Conservation (phyloP, 192 early-diverging fungal species). For the Rhizophagus clarus region DNA sequence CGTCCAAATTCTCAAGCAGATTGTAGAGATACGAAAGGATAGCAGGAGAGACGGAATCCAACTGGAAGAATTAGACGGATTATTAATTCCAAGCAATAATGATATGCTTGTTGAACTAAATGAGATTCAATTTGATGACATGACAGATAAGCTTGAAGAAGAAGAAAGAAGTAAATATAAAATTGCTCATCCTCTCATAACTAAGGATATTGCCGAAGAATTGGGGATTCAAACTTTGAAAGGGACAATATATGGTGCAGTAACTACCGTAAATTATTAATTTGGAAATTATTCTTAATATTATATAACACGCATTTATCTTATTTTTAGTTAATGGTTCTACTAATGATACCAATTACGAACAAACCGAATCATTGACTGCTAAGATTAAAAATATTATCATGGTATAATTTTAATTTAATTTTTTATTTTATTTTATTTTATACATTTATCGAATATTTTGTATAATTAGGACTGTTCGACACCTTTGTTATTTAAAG, state of each 20-base stretch:
- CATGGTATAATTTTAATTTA: neutral
- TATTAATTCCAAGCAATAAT: neutral
- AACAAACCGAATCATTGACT: neutral
- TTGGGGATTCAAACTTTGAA: neutral
- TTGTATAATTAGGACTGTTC: neutral
- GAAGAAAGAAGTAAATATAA: neutral
- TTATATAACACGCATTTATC: too few species aligned
- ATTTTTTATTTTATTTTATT: neutral
- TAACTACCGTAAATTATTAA: neutral
- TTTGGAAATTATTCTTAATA: neutral
- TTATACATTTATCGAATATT: neutral
- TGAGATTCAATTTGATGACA: conserved; percentile 10
- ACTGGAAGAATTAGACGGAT: neutral
- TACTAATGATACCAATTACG: neutral
- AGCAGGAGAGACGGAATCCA: neutral
- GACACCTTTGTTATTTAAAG: neutral
- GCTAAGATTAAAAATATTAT: neutral
- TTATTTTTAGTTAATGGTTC: neutral
- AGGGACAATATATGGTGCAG: neutral
- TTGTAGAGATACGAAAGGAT: neutral
- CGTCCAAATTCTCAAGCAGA: neutral
- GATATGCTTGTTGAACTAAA: neutral
- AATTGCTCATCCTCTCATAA: neutral
- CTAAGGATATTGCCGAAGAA: neutral
- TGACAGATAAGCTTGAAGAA: neutral